Conservation (phyloP, 176 grass and related monocot genomes). For the Triticum urartu region DNA sequence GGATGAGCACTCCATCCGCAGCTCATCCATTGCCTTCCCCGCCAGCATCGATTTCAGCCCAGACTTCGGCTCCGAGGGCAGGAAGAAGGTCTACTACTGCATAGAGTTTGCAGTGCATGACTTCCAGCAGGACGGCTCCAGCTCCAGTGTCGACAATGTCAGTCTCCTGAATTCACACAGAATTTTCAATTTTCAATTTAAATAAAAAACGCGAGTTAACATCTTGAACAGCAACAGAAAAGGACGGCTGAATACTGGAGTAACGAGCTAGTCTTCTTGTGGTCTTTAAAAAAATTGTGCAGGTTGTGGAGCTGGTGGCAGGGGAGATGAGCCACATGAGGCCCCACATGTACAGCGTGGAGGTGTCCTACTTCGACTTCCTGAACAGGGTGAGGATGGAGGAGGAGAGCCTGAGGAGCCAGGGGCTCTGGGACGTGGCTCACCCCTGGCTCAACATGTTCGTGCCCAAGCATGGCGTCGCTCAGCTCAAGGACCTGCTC, state of each 20-base stretch:
- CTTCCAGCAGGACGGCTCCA: constrained; percentile 35
- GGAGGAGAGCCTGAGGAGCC: constrained; percentile 63
- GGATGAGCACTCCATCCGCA: constrained; percentile 51
- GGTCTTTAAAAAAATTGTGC: constrained; percentile 6
- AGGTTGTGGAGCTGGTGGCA: constrained; percentile 54
- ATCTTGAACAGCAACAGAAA: constrained; percentile 30
- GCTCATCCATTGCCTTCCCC: constrained; percentile 72
- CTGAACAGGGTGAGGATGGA: constrained; percentile 79
- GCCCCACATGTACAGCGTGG: constrained; percentile 59
- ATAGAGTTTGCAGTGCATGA: constrained; percentile 76
- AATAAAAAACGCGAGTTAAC: not conserved
- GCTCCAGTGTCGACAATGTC: constrained; percentile 50
- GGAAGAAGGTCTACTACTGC: constrained; percentile 68
- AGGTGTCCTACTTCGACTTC: constrained; percentile 75
- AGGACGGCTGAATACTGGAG: not conserved
- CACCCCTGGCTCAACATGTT: constrained; percentile 95
- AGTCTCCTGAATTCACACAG: constrained; percentile 3
- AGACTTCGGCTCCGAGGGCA: constrained; percentile 36
- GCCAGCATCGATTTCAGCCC: constrained; percentile 39
- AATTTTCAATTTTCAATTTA: not conserved
- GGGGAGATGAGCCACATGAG: constrained; percentile 48
- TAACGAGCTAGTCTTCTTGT: not conserved
- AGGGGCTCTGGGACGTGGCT: constrained; percentile 78
- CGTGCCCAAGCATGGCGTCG: constrained; percentile 53
- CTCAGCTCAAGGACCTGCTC: constrained; percentile 59